Base-by-base conservation (phyloP, 2,329 filamentous ascomycete species). In the Colletotrichum navitas region DNA sequence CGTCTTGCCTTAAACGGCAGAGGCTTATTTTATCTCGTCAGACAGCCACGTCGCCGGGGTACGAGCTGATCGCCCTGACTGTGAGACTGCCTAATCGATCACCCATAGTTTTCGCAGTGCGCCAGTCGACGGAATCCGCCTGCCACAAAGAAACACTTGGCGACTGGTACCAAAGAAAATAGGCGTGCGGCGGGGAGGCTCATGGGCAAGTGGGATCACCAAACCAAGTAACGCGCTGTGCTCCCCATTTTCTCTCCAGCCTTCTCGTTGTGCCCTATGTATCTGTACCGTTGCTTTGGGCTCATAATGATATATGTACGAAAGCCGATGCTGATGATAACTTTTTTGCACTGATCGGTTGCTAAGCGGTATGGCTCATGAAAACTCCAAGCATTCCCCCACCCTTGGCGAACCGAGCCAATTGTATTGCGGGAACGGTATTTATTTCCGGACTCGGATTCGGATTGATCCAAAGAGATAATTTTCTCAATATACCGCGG, bases 21-120 rank as follows among this genome's bases (percentile, higher is more conserved):
- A 45, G 65, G 59, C 54, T 68, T 54, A 41, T 64, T n/a, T 43
- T 68, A 49, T 60, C 54, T 68, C 59, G 41, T 51, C 47, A 71
- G 39, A 71, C 59, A 71, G 65, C 65, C 65, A 71, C 68, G 43
- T 29, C 24, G 36, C 36, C 65, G 45, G 59, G 54, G 29, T 24
- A 60, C 52, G 45, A 59, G 68, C 68, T 56, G 68, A 71, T 71
- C 65, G 55, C 34, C 34, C 45, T 54, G 45, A 39, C 51, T 24
- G 18, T 47, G 52, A 68, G 54, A 66, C 68, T 60, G 63, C 43
- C 21, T 47, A n/a, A 56, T 54, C 32, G 36, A 59, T 39, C 34
- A 43, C 43, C 41, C 39, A 29, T 55, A 45, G 39, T 36, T 51
- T 58, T 63, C 54, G 64, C 45, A 26, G 55, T n/a, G 58, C 63